Evolutionary conservation across 2,329 filamentous ascomycete species (phyloP), one percentile per base, ranked within the genome.

Genomic region (Dactylellina drechsleri): DNA sequence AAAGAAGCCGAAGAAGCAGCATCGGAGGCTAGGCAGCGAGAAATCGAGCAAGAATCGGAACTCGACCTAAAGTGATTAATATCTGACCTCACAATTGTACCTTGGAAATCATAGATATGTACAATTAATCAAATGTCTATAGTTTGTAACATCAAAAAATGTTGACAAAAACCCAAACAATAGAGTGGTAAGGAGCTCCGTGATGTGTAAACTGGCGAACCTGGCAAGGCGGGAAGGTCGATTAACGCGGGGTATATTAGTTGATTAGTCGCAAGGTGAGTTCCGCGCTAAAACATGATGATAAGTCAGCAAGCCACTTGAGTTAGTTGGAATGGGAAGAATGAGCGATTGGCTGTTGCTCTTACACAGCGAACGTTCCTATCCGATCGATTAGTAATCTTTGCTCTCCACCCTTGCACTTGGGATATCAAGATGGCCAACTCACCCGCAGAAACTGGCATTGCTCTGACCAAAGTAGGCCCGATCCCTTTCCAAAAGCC

Each of bases 371-470:
- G 67, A 74, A 74, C 2, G 70, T 74, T 61, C 70, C 70, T 74
- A 62, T 45, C 58, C 56, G 31, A 36, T 20, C 2, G 41, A 74
- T 74, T 74, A 74, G 70, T 74, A 74, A 74, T 67, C 68, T 13
- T 53, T 36, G 60, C 31, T 12, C 43, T 59, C 45, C 53, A 52
- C 18, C 49, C 16, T 40, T 18, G 36, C 31, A 28, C 36, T 20
- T 56, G 36, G 31, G 52, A 53, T 53, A 59, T 57, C 18, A 45
- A n/a, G 36, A 52, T 66, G 52, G 92, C 92, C 86, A 99, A 99
- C 1, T 95, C 99, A n/a, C 94, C 94, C 1, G 94, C 95, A 82
- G 91, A 95, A 56, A 99, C 95, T 7, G 95, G 95, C 93, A 98
- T 96, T 59, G 95, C 95, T 82, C 95, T 92, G 80, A 97, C 83